Evolutionary conservation across 2,329 filamentous ascomycete genomes (phyloP).

Genomic region (Fusarium longipes): DNA sequence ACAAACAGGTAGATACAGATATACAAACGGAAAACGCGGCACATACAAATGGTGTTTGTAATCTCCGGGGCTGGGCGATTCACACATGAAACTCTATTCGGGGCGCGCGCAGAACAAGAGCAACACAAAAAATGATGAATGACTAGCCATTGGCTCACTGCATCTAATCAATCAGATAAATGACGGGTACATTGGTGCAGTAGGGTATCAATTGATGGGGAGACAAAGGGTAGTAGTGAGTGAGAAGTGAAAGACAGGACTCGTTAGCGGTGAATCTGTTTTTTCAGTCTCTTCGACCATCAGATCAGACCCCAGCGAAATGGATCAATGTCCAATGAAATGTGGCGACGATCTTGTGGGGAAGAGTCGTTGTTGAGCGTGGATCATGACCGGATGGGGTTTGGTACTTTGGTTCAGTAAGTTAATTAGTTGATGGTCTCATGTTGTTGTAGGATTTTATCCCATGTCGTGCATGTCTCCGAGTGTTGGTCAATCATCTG

Average conservation of each 20-base stretch:
- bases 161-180: slow-evolving; percentile 7
- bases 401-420: slow-evolving; percentile 29
- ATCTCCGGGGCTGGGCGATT: slow-evolving; percentile 19
- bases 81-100: slow-evolving; percentile 28
- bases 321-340: slow-evolving; percentile 26
- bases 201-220: slow-evolving; percentile 14
- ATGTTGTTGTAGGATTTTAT: slow-evolving; percentile 6
- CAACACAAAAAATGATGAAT: slow-evolving; percentile 5
- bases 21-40: slow-evolving; percentile 5
- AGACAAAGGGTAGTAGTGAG: slow-evolving; percentile 5
- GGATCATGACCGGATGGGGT: slow-evolving; percentile 34
- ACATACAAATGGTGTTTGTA: slow-evolving; percentile 28
- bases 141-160: slow-evolving; percentile 23
- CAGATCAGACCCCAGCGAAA: slow-evolving; percentile 13
- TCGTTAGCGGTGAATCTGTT: slow-evolving; percentile 35
- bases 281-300: background rate
- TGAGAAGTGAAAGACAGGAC: slow-evolving; percentile 1
- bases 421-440: background rate
- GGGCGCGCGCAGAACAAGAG: background rate
- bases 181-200: background rate
- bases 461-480: background rate
- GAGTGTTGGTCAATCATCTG: background rate
- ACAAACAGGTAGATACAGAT: background rate
- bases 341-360: slow-evolving; percentile 23
- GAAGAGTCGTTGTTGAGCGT: slow-evolving; percentile 29